Base-by-base conservation (phyloP, 345 rosid species). In the Murraya koenigii region DNA sequence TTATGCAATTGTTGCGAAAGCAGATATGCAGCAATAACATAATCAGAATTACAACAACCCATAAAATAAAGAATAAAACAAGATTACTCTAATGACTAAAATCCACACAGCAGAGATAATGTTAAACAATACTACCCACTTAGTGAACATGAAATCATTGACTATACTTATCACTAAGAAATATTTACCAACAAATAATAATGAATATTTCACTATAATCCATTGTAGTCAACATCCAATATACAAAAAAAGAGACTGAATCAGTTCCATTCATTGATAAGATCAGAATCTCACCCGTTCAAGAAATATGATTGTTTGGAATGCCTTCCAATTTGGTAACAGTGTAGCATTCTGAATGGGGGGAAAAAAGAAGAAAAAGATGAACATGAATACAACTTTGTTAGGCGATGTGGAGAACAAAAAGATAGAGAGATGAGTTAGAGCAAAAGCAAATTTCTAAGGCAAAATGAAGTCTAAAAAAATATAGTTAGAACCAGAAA, bases 281-380 rank as follows among this genome's bases (percentile, higher is more conserved):
- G 44, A 77, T 10, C 47, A 73, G 36, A 30, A 41, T 71, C 95
- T 90, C 49, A 93, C 97, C 90, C 79, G 84, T 82, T 95, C 96
- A 80, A 92, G 92, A 86, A 89, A 95, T 80, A 93, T 92, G 63
- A 91, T 76, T 64, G 99, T 90, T 88, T 87, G 88, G 69, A 92
- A 93, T n/a, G 99, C 93, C 88, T 95, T 95, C 99, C 99, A 95
- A 60, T 92, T 90, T 32, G 95, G 94, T 30, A 79, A 71, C 55
- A 95, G 82, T 59, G 61, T 79, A 66, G 93, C 97, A 84, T 87
- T 94, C 99, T 93, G 85, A 77, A 66, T 66, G 68, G 68, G 67
- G 35, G 71, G 49, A 70, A 75, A 69, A 6, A 77, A 44, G 4
- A 44, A 44, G 17, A 13, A 3, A 17, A 44, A 0, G 49, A 44